Percentiles rank a stretch among this genome's conserved stretches.
Evolutionary conservation across 139 green algal genomes (phyloP).

Genomic region (Spirogloea muscicola): DNA sequence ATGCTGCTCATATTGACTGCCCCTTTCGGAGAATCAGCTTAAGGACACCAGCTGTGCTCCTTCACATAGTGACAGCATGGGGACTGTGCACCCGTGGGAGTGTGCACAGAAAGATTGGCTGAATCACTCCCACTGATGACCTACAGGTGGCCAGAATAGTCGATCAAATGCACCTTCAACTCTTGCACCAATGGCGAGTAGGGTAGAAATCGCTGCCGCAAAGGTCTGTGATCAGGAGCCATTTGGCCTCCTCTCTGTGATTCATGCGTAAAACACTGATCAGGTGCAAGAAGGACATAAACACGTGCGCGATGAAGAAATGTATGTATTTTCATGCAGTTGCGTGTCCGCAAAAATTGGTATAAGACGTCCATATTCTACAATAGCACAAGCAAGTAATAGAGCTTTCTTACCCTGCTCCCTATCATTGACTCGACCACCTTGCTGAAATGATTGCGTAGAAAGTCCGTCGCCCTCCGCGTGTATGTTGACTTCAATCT

Average conservation of each 20-base stretch:
- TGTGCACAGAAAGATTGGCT: neutral
- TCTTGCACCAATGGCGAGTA: conserved; percentile 29
- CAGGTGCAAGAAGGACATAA: too few relatives aligned
- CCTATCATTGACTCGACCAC: conserved; percentile 9
- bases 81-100: neutral
- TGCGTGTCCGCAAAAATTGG: neutral
- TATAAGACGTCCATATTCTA: neutral
- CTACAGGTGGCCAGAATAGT: too few relatives aligned
- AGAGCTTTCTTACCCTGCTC: too few relatives aligned
- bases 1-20: neutral
- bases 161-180: conserved; percentile 22
- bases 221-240: conserved; percentile 30
- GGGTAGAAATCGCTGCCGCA: conserved; percentile 2
- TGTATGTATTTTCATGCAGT: too few relatives aligned
- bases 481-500: conserved; percentile 14
- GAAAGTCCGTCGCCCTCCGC: conserved; percentile 32
- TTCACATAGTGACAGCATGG: too few relatives aligned
- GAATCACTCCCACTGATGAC: too few relatives aligned
- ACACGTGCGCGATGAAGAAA: too few relatives aligned
- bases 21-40: neutral
- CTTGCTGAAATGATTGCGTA: neutral
- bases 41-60: too few relatives aligned
- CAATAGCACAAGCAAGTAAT: too few relatives aligned
- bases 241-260: conserved; percentile 2
- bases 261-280: neutral